Evolutionary conservation across 2,329 filamentous ascomycete genomes (phyloP).

Genomic region (Harringtonia lauricola): DNA sequence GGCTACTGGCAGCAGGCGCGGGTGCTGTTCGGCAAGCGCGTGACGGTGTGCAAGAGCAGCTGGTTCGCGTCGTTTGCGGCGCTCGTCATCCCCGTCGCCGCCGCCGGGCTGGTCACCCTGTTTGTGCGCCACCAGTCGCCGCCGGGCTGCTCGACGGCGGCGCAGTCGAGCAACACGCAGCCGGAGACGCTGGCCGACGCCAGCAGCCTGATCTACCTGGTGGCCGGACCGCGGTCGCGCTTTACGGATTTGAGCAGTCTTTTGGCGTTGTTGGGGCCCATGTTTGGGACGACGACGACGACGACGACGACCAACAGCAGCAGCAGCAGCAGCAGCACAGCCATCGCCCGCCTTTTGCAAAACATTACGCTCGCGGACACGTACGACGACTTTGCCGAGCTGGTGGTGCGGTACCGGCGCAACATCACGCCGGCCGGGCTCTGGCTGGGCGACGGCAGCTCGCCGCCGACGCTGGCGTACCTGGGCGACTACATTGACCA

Average conservation of each 20-base stretch:
- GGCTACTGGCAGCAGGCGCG: conserved; percentile 58
- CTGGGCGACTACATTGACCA: conserved; percentile 48
- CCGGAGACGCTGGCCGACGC: conserved; percentile 26
- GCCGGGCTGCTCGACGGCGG: conserved; percentile 38
- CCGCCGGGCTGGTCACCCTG: conserved; percentile 67
- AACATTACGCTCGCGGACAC: conserved; percentile 47
- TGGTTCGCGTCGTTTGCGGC: conserved; percentile 66
- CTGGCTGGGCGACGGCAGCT: conserved; percentile 55
- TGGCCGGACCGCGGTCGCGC: conserved; percentile 32
- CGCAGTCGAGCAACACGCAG: conserved; percentile 31
- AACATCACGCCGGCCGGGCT: conserved; percentile 70
- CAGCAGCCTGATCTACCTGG: conserved; percentile 23
- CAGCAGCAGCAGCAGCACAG: background rate
- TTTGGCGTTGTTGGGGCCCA: conserved; percentile 25
- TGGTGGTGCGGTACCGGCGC: conserved; percentile 49
- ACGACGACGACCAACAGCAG: conserved; percentile 5
- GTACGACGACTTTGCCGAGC: conserved; percentile 56
- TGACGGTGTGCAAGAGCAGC: conserved; percentile 67
- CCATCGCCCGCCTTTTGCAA: conserved; percentile 3
- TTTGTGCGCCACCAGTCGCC: conserved; percentile 52
- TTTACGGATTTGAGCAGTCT: conserved; percentile 21
- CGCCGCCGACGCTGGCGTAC: conserved; percentile 59
- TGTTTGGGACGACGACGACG: conserved; percentile 19
- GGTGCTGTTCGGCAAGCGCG: conserved; percentile 68
- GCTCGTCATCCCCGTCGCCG: conserved; percentile 66